A percentile compares a stretch with the other conserved stretches of the same genome.
These are phyloP conservation scores for Zygoascus flipseniorum DNA, from an alignment of 805 yeast species.

Conservation along the genomic window DNA sequence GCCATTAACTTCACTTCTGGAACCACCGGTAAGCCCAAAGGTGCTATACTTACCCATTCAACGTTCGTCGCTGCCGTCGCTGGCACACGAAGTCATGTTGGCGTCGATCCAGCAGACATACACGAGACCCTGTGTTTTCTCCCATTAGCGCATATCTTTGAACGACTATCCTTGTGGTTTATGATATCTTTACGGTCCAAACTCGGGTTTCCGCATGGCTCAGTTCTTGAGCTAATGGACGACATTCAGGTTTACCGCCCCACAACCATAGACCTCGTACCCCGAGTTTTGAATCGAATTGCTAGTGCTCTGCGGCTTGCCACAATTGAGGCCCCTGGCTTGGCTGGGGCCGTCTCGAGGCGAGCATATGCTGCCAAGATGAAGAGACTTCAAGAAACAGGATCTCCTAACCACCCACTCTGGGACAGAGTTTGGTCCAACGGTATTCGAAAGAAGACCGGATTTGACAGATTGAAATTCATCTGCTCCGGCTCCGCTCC, in stretches of 20 bases:
- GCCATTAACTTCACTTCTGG: slow-evolving; percentile 70
- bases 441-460: slow-evolving; percentile 40
- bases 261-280: slow-evolving; percentile 47
- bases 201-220: slow-evolving; percentile 48
- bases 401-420: slow-evolving; percentile 30
- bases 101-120: slow-evolving; percentile 17
- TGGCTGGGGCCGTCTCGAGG: slow-evolving; percentile 34
- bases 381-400: slow-evolving; percentile 27
- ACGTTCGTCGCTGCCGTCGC: slow-evolving; percentile 31
- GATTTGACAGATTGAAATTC: slow-evolving; percentile 36
- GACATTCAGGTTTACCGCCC: slow-evolving; percentile 52
- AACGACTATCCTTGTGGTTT: slow-evolving; percentile 39
- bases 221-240: slow-evolving; percentile 46
- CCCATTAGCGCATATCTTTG: slow-evolving; percentile 53
- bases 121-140: slow-evolving; percentile 26
- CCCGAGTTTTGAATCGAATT: slow-evolving; percentile 53
- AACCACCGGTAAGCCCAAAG: slow-evolving; percentile 72
- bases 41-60: slow-evolving; percentile 51
- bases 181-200: slow-evolving; percentile 40
- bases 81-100: slow-evolving; percentile 18
- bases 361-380: slow-evolving; percentile 37
- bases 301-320: slow-evolving; percentile 52
- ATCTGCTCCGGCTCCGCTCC: slow-evolving; percentile 62
- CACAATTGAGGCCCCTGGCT: slow-evolving; percentile 36
- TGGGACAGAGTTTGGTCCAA: slow-evolving; percentile 33